Evolutionary conservation across 2,329 filamentous ascomycete genomes (phyloP), one percentile per base, ranked within the genome.

Genomic region (Teratosphaeria nubilosa): DNA sequence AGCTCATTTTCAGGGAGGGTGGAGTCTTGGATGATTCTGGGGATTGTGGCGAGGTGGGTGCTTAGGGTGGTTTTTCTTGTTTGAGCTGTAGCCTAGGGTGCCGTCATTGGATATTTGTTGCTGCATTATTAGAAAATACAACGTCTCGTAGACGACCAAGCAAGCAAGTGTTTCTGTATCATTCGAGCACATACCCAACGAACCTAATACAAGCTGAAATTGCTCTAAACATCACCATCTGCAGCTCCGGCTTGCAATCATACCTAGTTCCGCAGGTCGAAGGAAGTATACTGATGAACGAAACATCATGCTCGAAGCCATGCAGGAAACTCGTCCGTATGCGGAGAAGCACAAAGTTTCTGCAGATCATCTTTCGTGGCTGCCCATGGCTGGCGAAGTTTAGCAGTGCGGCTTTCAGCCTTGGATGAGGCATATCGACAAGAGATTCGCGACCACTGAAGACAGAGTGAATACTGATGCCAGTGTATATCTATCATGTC

Each of bases 381-480:
- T 27, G 87, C 87, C 87, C 87, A 91, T 0, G 88, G 54, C 82
- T 86, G 31, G 88, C 83, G 0, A 87, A 87, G 73, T 91, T 91
- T 63, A 91, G 76, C 6, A 92, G 76, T 0, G 86, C 86, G 0
- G 86, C 86, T 51, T 76, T 65, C 60, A 90, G 82, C 7, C 64
- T 55, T 10, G 87, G 73, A 10, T 73, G 62, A 27, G 70, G 64
- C 64, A 70, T 70, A 3, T 20, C n/a, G 20, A n/a, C 5, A 48
- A 3, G 6, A 2, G 5, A 9, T 16, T 2, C 30, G 24, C 51
- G 16, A n/a, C 13, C 7, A 1, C 9, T 30, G 7, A 4, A 2
- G 22, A 27, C 30, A n/a, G 16, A 53, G 51, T 1, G 6, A n/a
- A n/a, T 5, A 6, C 6, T 4, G 2, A 34, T n/a, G n/a, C 2